Evolutionary conservation across 2,329 filamentous ascomycete genomes (phyloP).

Genomic region (Ophiostoma pallidulum): DNA sequence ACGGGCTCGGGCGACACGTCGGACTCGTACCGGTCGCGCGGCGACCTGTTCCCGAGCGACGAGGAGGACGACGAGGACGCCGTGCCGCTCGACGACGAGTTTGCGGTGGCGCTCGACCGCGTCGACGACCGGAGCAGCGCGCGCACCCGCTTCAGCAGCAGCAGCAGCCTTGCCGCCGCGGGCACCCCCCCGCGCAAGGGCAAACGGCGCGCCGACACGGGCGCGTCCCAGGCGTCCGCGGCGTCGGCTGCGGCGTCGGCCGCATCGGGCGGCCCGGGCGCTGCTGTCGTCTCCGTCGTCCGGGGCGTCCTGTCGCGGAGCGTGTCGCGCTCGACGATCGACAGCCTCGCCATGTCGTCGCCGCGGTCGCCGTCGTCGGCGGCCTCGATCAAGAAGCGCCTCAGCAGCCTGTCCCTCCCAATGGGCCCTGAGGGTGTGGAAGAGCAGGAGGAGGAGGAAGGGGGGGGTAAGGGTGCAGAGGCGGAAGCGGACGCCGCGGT

Average conservation of each 20-base stretch:
- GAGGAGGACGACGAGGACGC: constrained; percentile 82
- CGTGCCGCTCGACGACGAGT: constrained; percentile 85
- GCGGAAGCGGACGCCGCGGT: constrained; percentile 22
- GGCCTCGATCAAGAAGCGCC: constrained; percentile 16
- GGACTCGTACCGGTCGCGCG: constrained; percentile 77
- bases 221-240: constrained; percentile 1
- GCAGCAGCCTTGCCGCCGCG: constrained; percentile 52
- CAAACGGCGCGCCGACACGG: constrained; percentile 17
- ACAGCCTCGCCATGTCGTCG: constrained; percentile 25
- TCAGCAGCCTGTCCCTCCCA: constrained; percentile 15
- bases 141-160: constrained; percentile 44
- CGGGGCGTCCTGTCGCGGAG: constrained; percentile 35
- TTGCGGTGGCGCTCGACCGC: constrained; percentile 71
- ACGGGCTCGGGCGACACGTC: constrained; percentile 70
- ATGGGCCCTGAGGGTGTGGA: neutral
- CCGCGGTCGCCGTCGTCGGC: constrained; percentile 45
- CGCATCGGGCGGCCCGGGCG: neutral
- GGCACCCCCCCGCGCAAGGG: constrained; percentile 46
- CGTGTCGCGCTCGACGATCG: constrained; percentile 48
- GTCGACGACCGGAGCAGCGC: constrained; percentile 70
- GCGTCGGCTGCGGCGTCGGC: neutral
- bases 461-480: constrained; percentile 14
- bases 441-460: neutral
- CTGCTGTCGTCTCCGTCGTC: neutral
- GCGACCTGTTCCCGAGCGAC: constrained; percentile 85